These are phyloP conservation scores for Ophiostoma himal-ulmi DNA, from an alignment of 2,329 filamentous ascomycete genomes.

Conservation along the genomic window DNA sequence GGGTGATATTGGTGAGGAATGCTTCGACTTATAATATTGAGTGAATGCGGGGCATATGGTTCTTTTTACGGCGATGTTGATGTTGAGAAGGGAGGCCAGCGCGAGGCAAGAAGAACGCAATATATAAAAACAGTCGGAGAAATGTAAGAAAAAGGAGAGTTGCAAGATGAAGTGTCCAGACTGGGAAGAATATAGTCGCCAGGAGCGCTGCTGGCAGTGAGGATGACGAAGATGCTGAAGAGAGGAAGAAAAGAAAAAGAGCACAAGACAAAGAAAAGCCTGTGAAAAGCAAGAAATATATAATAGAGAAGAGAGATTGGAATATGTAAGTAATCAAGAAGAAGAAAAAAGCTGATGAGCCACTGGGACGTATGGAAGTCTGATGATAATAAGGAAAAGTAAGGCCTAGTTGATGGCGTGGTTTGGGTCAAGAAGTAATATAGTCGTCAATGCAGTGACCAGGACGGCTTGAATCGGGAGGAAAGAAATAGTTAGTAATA, in stretches of 20 bases:
- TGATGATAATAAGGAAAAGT: not conserved
- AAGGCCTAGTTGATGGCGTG: not conserved
- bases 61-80: constrained; percentile 8
- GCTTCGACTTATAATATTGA: constrained; percentile 8
- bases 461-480: not conserved
- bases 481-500: not conserved
- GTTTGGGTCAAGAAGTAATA: not conserved
- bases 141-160: constrained; percentile 10
- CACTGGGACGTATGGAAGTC: not conserved
- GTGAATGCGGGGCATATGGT: not conserved
- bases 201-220: not conserved
- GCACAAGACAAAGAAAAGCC: not conserved
- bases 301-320: not conserved
- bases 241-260: not conserved
- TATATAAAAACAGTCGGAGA: constrained; percentile 1
- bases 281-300: not conserved
- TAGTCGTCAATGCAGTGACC: not conserved
- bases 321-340: not conserved
- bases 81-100: not conserved
- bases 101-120: not conserved
- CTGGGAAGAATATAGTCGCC: not conserved
- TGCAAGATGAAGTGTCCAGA: not conserved
- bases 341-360: not conserved
- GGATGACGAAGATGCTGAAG: not conserved
- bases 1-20: not conserved